Evolutionary conservation across 768 basidiomycete species (phyloP).

Genomic region (Trametes punicea): DNA sequence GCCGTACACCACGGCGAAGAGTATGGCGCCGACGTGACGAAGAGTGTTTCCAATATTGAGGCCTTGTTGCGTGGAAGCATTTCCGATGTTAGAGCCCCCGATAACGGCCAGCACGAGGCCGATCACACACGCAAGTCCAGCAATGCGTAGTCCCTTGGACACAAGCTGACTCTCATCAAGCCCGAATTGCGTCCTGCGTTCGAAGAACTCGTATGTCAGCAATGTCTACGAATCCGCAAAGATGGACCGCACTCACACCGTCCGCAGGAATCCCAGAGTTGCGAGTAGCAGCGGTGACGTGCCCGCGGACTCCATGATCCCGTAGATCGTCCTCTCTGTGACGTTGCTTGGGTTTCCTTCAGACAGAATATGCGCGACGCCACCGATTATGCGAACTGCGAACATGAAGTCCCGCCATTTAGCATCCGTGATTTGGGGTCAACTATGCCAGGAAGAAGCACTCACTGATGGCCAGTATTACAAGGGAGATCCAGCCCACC

Average conservation of each 20-base stretch:
- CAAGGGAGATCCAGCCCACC: constrained; percentile 67
- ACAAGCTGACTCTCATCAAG: constrained; percentile 23
- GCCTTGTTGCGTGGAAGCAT: constrained; percentile 10
- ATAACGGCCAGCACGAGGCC: constrained; percentile 34
- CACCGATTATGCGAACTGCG: constrained; percentile 56
- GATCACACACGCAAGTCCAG: constrained; percentile 27
- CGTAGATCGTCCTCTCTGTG: constrained; percentile 51
- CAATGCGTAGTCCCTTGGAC: constrained; percentile 23
- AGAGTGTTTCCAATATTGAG: constrained; percentile 27
- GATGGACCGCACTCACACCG: constrained; percentile 29
- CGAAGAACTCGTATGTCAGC: background rate
- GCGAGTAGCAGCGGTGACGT: constrained; percentile 38
- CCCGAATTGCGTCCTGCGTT: constrained; percentile 30
- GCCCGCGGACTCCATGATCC: constrained; percentile 40
- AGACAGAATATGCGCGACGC: constrained; percentile 53
- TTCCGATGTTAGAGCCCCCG: constrained; percentile 28
- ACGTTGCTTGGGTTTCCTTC: constrained; percentile 41
- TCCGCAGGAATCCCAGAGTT: constrained; percentile 36
- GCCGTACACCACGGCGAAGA: constrained; percentile 38
- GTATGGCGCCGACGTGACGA: constrained; percentile 33
- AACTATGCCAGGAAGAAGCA: background rate
- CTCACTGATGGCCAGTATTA: constrained; percentile 57
- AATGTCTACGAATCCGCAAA: background rate
- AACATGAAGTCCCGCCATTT: background rate
- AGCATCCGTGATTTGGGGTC: background rate